Conservation (phyloP, 768 basidiomycete genomes). For the Termitomyces sp. region DNA sequence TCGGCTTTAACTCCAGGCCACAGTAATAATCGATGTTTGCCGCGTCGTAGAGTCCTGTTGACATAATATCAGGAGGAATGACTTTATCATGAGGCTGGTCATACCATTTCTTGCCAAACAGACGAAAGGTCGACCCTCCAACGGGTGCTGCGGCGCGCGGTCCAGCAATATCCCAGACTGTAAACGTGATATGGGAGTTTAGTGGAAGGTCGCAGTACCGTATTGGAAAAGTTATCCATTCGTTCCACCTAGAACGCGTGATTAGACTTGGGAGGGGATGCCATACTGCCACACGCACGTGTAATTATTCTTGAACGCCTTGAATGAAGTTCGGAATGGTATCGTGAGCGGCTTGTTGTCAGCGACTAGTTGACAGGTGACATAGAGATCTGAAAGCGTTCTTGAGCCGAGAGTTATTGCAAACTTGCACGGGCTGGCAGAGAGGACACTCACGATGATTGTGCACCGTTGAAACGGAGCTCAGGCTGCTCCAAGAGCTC, state of each 20-base stretch:
- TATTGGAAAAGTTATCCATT: slow-evolving; percentile 90
- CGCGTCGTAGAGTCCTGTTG: slow-evolving; percentile 79
- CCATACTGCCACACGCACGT: slow-evolving; percentile 43
- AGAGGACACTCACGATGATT: slow-evolving; percentile 56
- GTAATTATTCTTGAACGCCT: slow-evolving; percentile 83
- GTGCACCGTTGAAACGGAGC: slow-evolving; percentile 77
- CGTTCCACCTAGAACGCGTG: slow-evolving; percentile 64
- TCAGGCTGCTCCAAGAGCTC: slow-evolving; percentile 84
- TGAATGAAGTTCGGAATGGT: slow-evolving; percentile 89
- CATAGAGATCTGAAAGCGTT: slow-evolving; percentile 87
- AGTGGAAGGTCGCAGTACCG: slow-evolving; percentile 92
- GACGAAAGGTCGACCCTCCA: slow-evolving; percentile 84
- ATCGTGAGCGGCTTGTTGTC: slow-evolving; percentile 93
- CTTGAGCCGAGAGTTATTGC: slow-evolving; percentile 44
- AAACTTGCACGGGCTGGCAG: slow-evolving; percentile 12
- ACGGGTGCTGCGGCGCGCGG: slow-evolving; percentile 78
- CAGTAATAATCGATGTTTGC: slow-evolving; percentile 84
- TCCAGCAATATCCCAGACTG: slow-evolving; percentile 93
- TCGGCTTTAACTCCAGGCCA: slow-evolving; percentile 88
- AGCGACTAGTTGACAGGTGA: slow-evolving; percentile 87
- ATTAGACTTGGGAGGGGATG: background rate
- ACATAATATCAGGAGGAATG: background rate
- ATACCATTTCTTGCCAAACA: slow-evolving; percentile 94
- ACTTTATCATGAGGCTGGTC: background rate
- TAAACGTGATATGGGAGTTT: slow-evolving; percentile 86